phyloP scores from a whole-genome alignment of 2,329 filamentous ascomycete species.

The Fusarium sp. region DNA sequence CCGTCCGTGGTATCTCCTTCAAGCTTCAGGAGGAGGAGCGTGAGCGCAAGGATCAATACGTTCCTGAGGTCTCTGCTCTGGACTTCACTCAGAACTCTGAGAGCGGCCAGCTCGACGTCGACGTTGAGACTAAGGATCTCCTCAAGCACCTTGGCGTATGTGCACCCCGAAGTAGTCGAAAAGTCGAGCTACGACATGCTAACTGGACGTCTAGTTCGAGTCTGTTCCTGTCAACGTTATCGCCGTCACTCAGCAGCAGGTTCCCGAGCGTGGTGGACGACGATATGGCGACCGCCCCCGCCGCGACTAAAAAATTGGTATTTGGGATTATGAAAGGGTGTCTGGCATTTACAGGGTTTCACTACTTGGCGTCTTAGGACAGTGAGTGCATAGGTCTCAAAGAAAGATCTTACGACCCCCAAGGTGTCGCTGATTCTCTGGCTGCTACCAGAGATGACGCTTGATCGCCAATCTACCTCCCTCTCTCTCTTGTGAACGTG shows the following conservation, averaged over 20 bases:
- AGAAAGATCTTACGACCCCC: conserved; percentile 66
- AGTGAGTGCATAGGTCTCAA: conserved; percentile 68
- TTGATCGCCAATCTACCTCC: conserved; percentile 81
- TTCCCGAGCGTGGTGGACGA: conserved; percentile 78
- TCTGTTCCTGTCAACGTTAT: conserved; percentile 96
- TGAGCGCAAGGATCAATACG: conserved; percentile 99
- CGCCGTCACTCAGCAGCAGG: conserved; percentile 87
- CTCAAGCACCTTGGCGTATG: conserved; percentile 98
- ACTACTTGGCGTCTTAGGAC: conserved; percentile 66
- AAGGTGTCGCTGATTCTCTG: conserved; percentile 92
- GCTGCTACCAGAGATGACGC: conserved; percentile 72
- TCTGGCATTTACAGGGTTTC: conserved; percentile 56
- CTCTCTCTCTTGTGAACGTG: conserved; percentile 44
- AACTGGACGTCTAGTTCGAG: conserved; percentile 77
- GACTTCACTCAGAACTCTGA: conserved; percentile 97
- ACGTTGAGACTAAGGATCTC: conserved; percentile 97
- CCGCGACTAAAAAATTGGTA: conserved; percentile 50
- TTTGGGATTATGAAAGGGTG: conserved; percentile 50
- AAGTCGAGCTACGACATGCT: conserved; percentile 33
- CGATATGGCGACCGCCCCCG: conserved; percentile 74
- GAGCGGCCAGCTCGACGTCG: conserved; percentile 92
- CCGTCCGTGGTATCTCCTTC: conserved; percentile 99
- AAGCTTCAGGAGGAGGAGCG: conserved; percentile 99
- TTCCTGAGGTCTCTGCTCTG: conserved; percentile 97
- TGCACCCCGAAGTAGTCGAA: conserved; percentile 47